Conservation (phyloP, 805 yeast genomes). For the Teunomyces cretensis region DNA sequence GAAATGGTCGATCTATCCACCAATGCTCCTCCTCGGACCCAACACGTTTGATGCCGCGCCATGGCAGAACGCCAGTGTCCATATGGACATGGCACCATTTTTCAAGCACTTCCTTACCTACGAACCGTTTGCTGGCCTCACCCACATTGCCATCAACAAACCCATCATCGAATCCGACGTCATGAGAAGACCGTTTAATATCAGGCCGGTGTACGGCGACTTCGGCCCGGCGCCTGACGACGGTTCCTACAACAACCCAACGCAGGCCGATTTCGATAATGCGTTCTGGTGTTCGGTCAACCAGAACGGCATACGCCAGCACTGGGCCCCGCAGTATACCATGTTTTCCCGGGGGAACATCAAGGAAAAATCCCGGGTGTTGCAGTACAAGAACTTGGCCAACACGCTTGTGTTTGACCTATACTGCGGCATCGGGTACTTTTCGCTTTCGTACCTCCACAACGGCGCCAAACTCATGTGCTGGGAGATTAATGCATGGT, state of each 20-base stretch:
- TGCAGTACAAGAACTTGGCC: slow-evolving; percentile 38
- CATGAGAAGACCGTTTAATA: slow-evolving; percentile 64
- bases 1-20: slow-evolving; percentile 64
- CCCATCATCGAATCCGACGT: slow-evolving; percentile 59
- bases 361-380: slow-evolving; percentile 70
- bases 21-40: slow-evolving; percentile 58
- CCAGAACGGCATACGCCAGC: slow-evolving; percentile 75
- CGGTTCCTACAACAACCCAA: slow-evolving; percentile 16
- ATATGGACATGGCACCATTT: slow-evolving; percentile 13
- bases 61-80: slow-evolving; percentile 28
- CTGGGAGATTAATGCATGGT: slow-evolving; percentile 88
- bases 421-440: slow-evolving; percentile 86
- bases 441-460: slow-evolving; percentile 64
- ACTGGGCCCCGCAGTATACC: slow-evolving; percentile 82
- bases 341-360: slow-evolving; percentile 90
- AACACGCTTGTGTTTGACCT: slow-evolving; percentile 59
- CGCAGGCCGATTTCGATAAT: slow-evolving; percentile 37
- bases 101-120: slow-evolving; percentile 14
- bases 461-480: slow-evolving; percentile 59
- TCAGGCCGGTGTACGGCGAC: slow-evolving; percentile 62
- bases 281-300: slow-evolving; percentile 72
- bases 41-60: slow-evolving; percentile 41
- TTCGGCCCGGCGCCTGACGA: slow-evolving; percentile 50
- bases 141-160: slow-evolving; percentile 70
- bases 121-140: slow-evolving; percentile 19